Evolutionary conservation across 257 asterid genomes (phyloP).

Genomic region (Solanum okadae): DNA sequence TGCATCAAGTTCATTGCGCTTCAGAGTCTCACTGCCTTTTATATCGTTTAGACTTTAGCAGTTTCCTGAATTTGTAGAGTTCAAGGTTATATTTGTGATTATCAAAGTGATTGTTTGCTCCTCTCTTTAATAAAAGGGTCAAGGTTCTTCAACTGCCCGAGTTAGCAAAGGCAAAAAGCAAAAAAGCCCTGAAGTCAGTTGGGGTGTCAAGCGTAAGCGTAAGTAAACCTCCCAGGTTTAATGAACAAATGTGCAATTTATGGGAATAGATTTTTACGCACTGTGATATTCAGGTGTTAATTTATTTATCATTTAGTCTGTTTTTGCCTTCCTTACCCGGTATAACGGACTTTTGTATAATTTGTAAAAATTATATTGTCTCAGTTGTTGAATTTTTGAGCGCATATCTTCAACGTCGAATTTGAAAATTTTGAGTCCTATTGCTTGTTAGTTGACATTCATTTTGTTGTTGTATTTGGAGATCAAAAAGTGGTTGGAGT

Average conservation of each 20-base stretch:
- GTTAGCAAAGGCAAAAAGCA: background rate
- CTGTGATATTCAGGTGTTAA: background rate
- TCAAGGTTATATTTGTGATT: background rate
- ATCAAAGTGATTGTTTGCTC: background rate
- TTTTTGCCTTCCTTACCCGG: background rate
- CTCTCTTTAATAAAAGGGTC: background rate
- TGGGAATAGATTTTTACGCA: background rate
- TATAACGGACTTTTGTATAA: background rate
- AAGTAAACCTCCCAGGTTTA: background rate
- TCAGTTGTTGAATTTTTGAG: background rate
- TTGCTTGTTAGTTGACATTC: background rate
- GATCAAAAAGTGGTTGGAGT: background rate
- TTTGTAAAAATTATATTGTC: background rate
- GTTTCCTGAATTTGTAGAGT: background rate
- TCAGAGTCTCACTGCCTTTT: background rate
- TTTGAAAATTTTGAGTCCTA: background rate
- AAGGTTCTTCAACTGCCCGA: background rate
- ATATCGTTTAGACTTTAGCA: background rate
- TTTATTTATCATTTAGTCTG: background rate
- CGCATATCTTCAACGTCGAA: background rate
- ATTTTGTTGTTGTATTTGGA: background rate
- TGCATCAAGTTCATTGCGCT: background rate
- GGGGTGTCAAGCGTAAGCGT: background rate
- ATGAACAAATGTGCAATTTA: background rate
- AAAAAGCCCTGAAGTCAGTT: background rate